Percentiles rank a stretch among this genome's conserved stretches.
Evolutionary conservation across 768 basidiomycete species (phyloP).

Genomic region (Tricholoma sp.): DNA sequence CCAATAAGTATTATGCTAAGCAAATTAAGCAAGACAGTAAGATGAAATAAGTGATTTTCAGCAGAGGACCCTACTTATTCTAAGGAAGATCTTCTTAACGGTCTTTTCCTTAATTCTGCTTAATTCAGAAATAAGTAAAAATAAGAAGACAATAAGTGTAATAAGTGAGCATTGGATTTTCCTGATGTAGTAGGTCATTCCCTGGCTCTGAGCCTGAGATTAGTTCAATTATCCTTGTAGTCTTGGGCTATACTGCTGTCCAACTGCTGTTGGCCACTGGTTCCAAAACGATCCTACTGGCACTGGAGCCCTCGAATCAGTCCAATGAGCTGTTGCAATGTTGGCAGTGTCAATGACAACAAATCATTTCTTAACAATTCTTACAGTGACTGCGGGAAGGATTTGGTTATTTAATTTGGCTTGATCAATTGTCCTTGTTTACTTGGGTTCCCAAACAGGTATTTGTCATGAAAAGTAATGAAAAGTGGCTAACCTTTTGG

Average conservation of each 20-base stretch:
- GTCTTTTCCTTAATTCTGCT: too few relatives aligned
- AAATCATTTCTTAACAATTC: neutral
- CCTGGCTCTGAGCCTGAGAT: neutral
- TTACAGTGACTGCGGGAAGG: neutral
- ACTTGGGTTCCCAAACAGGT: neutral
- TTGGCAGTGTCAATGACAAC: neutral
- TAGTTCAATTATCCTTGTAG: neutral
- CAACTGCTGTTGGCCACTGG: neutral
- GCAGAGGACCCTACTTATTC: too few relatives aligned
- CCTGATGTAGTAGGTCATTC: neutral
- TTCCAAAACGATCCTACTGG: neutral
- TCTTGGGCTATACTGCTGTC: neutral
- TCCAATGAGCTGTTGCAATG: neutral
- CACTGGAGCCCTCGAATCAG: neutral
- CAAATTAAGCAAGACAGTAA: too few relatives aligned
- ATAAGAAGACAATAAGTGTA: too few relatives aligned
- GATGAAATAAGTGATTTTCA: too few relatives aligned
- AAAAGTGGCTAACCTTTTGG: neutral
- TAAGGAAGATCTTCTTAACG: too few relatives aligned
- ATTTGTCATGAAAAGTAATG: neutral
- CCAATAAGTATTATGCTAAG: too few relatives aligned
- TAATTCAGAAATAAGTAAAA: too few relatives aligned
- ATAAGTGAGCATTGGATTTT: too few relatives aligned
- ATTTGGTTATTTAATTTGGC: neutral
- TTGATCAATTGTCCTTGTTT: neutral